A percentile compares a stretch with the other conserved stretches of the same genome.
phyloP scores from a whole-genome alignment of 805 yeast genomes.

The Brettanomyces nanus region DNA sequence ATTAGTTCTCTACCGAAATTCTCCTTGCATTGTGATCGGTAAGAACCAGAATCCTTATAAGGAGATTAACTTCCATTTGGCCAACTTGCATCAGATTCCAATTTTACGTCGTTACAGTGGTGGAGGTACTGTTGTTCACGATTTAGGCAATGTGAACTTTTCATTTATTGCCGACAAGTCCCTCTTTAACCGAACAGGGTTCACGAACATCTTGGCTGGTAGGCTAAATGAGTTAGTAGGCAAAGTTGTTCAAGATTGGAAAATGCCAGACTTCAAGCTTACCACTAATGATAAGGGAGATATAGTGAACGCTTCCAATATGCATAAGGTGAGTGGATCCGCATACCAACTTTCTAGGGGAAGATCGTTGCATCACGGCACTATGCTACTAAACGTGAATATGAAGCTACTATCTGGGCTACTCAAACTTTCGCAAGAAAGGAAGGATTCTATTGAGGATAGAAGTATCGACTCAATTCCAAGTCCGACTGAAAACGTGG shows the following conservation, averaged over 20 bases:
- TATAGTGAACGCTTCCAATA: constrained; percentile 40
- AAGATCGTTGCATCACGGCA: constrained; percentile 89
- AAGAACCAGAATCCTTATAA: constrained; percentile 94
- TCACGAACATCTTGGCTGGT: constrained; percentile 28
- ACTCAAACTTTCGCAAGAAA: constrained; percentile 29
- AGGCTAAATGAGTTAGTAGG: constrained; percentile 14
- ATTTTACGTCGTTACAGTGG: constrained; percentile 77
- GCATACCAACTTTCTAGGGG: constrained; percentile 83
- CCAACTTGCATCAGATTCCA: constrained; percentile 47
- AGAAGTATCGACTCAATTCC: constrained; percentile 62
- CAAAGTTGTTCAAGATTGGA: background rate
- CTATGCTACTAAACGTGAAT: constrained; percentile 73
- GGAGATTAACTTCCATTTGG: constrained; percentile 59
- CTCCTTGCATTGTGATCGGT: constrained; percentile 88
- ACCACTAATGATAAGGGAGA: constrained; percentile 73
- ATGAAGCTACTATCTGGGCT: constrained; percentile 52
- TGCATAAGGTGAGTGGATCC: constrained; percentile 77
- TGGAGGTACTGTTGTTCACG: constrained; percentile 97
- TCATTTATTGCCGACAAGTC: constrained; percentile 60
- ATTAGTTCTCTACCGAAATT: constrained; percentile 64
- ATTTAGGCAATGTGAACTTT: constrained; percentile 79
- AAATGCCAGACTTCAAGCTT: constrained; percentile 23
- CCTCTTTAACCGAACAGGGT: constrained; percentile 52
- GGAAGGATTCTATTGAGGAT: constrained; percentile 17
- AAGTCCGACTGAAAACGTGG: constrained; percentile 68